Evolutionary conservation across 2,329 filamentous ascomycete genomes (phyloP).

Genomic region (Cladosporium sphaerospermum): DNA sequence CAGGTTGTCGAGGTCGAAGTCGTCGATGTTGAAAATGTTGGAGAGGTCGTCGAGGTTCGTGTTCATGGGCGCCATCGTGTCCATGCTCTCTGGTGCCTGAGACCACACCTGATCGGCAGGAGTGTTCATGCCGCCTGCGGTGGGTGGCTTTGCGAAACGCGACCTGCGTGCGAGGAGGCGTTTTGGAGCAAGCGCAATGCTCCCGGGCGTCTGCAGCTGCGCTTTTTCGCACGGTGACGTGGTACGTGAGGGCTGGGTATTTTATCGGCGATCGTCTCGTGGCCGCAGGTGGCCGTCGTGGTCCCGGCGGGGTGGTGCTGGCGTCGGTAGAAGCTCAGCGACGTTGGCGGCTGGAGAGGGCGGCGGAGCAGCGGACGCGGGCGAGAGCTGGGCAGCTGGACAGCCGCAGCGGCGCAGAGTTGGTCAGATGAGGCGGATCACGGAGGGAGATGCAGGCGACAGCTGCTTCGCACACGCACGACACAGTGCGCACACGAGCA

Average conservation of each 20-base stretch:
- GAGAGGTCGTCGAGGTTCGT: constrained; percentile 38
- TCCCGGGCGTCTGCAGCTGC: background rate
- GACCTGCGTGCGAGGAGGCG: background rate
- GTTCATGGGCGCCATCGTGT: constrained; percentile 34
- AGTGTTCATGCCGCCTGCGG: constrained; percentile 21
- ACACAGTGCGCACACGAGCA: constrained; percentile 8
- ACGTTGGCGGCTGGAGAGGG: background rate
- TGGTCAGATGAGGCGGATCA: background rate
- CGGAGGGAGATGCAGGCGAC: background rate
- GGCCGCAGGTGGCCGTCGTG: constrained; percentile 11
- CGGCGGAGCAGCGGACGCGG: background rate
- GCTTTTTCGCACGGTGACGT: background rate
- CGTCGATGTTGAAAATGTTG: constrained; percentile 37
- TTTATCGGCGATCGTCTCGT: background rate
- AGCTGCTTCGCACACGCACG: background rate
- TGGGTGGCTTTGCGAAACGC: background rate
- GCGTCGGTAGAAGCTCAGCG: background rate
- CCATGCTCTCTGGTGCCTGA: constrained; percentile 32
- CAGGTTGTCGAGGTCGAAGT: constrained; percentile 29
- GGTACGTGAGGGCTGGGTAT: background rate
- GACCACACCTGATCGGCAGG: constrained; percentile 32
- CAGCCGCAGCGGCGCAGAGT: background rate
- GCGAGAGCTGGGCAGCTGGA: background rate
- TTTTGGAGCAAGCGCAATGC: background rate
- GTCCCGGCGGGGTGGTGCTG: background rate